Conservation (phyloP, 2,329 filamentous ascomycete genomes). For the Drechslerella dactyloides region DNA sequence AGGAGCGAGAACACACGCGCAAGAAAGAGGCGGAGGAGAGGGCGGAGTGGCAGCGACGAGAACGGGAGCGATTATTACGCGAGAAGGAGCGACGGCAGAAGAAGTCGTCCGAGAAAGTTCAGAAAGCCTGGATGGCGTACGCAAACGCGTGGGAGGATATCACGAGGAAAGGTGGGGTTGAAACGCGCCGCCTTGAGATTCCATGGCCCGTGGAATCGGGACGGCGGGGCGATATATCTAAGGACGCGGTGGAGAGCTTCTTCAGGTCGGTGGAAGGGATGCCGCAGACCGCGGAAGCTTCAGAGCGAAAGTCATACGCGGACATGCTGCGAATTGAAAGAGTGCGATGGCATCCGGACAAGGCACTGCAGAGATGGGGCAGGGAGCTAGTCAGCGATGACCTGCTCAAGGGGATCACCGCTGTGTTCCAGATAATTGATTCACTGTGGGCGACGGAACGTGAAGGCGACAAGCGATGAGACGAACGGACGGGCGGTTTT, state of each 20-base stretch:
- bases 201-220: constrained; percentile 77
- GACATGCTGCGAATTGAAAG: constrained; percentile 78
- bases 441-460: constrained; percentile 68
- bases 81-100: constrained; percentile 69
- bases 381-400: constrained; percentile 71
- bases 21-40: constrained; percentile 60
- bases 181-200: constrained; percentile 60
- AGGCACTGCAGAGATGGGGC: constrained; percentile 88
- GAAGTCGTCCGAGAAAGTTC: constrained; percentile 62
- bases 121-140: constrained; percentile 71
- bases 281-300: constrained; percentile 52
- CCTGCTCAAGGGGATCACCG: constrained; percentile 80
- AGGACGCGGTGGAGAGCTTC: constrained; percentile 71
- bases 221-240: constrained; percentile 65
- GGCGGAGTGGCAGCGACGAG: constrained; percentile 63
- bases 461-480: constrained; percentile 30
- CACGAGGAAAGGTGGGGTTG: constrained; percentile 55
- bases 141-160: constrained; percentile 67
- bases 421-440: constrained; percentile 90
- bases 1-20: constrained; percentile 62
- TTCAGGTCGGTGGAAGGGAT: constrained; percentile 65
- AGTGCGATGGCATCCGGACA: constrained; percentile 96
- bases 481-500: not conserved
- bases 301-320: constrained; percentile 54
- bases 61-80: constrained; percentile 72